Percentiles rank a stretch among this genome's conserved stretches.
These are phyloP conservation scores for Diaporthe citriasiana DNA, from an alignment of 2,329 filamentous ascomycete genomes.

Conservation along the genomic window DNA sequence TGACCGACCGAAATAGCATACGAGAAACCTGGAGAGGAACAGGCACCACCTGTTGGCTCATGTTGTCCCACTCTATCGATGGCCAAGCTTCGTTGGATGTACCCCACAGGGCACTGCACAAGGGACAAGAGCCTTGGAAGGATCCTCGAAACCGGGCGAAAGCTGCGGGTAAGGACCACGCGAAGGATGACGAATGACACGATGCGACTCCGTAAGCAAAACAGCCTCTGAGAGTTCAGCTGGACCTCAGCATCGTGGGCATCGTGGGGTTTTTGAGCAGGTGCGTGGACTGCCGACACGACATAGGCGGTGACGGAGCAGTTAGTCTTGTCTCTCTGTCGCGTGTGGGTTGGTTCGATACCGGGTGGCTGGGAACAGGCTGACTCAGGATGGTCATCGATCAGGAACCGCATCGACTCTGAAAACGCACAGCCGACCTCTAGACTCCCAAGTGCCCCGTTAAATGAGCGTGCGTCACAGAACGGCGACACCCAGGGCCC, in stretches of 20 bases:
- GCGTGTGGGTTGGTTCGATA: conserved; percentile 24
- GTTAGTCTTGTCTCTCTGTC: not conserved
- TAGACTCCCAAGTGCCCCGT: conserved; percentile 13
- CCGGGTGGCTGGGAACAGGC: conserved; percentile 36
- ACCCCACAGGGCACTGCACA: conserved; percentile 27
- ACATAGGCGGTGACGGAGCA: conserved; percentile 38
- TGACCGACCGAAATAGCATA: conserved; percentile 34
- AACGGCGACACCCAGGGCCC: conserved; percentile 20
- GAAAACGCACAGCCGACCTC: conserved; percentile 25
- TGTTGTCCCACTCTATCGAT: conserved; percentile 23
- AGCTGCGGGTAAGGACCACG: conserved; percentile 7
- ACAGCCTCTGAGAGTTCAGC: conserved; percentile 8
- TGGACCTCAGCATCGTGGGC: conserved; percentile 23
- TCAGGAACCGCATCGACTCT: conserved; percentile 17
- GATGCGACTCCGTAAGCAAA: conserved; percentile 6
- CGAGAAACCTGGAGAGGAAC: conserved; percentile 21
- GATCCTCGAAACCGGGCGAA: conserved; percentile 24
- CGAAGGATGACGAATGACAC: conserved; percentile 34
- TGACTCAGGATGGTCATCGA: conserved; percentile 26
- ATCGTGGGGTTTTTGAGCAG: conserved; percentile 24
- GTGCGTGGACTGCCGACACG: conserved; percentile 25
- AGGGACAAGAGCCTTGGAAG: conserved; percentile 13
- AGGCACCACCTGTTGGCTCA: conserved; percentile 24
- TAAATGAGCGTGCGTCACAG: conserved; percentile 29
- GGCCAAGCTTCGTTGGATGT: conserved; percentile 33